Conservation (phyloP, 2,329 filamentous ascomycete genomes). For the Ascochyta viciae-villosae region DNA sequence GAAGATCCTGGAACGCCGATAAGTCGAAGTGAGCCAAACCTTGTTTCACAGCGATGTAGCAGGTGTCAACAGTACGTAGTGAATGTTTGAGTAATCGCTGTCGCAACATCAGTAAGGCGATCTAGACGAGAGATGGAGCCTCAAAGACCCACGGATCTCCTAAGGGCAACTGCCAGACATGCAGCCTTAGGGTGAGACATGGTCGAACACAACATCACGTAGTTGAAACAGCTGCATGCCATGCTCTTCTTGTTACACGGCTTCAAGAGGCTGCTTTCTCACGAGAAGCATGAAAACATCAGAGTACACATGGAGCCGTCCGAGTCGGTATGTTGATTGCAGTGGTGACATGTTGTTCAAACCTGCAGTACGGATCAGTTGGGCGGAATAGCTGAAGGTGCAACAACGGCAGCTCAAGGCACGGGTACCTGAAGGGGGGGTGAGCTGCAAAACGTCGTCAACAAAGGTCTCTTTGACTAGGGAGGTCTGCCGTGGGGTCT, state of each 20-base stretch:
- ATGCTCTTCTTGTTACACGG: conserved; percentile 26
- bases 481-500: conserved; percentile 22
- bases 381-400: background rate
- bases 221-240: conserved; percentile 34
- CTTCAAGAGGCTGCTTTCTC: conserved; percentile 20
- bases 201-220: conserved; percentile 27
- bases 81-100: background rate
- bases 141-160: background rate
- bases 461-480: conserved; percentile 6
- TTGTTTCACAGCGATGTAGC: conserved; percentile 5
- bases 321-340: conserved; percentile 14
- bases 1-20: conserved; percentile 13
- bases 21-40: conserved; percentile 4
- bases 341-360: background rate
- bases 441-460: conserved; percentile 3
- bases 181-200: conserved; percentile 22
- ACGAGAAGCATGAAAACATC: conserved; percentile 19
- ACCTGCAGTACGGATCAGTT: background rate
- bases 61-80: background rate
- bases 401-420: conserved; percentile 1
- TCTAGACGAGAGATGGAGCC: background rate
- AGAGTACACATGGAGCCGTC: conserved; percentile 4
- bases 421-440: conserved; percentile 22
- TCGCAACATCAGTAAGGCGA: background rate
- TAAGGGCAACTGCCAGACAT: conserved; percentile 10